Evolutionary conservation across 1,139 yeast genomes (phyloP).

Genomic region (Eremothecium sinecaudum): DNA sequence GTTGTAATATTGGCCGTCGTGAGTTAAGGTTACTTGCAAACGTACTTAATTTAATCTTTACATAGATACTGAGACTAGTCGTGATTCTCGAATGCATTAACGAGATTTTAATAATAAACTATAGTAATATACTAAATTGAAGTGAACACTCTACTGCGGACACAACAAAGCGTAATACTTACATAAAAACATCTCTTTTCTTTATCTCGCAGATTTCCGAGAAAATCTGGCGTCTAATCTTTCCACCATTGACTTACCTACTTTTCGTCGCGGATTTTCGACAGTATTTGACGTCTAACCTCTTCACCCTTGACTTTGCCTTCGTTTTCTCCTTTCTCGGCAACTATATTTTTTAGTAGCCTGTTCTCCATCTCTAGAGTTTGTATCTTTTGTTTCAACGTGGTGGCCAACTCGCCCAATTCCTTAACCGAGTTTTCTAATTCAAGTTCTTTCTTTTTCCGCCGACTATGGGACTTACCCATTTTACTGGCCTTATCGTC

Average conservation of each 20-base stretch:
- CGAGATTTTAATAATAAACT: too few species aligned
- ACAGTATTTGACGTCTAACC: constrained; percentile 12
- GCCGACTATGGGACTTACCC: constrained; percentile 72
- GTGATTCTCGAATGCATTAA: too few species aligned
- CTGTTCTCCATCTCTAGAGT: constrained; percentile 80
- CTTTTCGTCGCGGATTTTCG: constrained; percentile 8
- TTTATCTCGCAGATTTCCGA: too few species aligned
- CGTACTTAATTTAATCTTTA: too few species aligned
- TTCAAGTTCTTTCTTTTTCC: constrained; percentile 75
- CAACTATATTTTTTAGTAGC: constrained; percentile 64
- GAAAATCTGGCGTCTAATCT: too few species aligned
- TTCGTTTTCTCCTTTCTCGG: constrained; percentile 39
- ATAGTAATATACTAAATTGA: too few species aligned
- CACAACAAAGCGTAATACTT: too few species aligned
- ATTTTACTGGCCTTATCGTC: too few species aligned
- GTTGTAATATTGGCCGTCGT: constrained; percentile 33
- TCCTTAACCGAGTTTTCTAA: constrained; percentile 61
- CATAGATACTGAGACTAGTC: too few species aligned
- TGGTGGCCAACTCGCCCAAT: constrained; percentile 50
- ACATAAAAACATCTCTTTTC: too few species aligned
- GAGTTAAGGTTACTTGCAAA: too few species aligned
- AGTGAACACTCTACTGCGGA: too few species aligned
- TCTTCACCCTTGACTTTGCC: constrained; percentile 18
- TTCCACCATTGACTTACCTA: not conserved
- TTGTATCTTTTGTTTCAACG: constrained; percentile 51